Percentiles rank a stretch among this genome's conserved stretches.
Conservation (phyloP, 2,329 filamentous ascomycete species). For the Thyridium curvatum region DNA sequence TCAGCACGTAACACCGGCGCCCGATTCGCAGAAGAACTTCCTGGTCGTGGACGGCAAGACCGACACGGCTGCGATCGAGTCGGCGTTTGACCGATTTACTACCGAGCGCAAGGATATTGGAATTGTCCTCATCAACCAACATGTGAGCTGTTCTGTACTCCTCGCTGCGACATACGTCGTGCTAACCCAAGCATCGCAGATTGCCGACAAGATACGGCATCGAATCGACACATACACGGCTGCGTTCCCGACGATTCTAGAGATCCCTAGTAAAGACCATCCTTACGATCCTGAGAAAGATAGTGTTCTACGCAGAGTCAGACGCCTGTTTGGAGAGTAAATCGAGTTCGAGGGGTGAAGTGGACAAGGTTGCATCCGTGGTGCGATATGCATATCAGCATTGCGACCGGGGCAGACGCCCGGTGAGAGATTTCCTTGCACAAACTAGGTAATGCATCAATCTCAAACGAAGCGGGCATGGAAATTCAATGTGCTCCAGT, state of each 20-base stretch:
- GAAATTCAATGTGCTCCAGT: too few relatives aligned
- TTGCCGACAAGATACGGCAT: conserved; percentile 89
- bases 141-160: conserved; percentile 51
- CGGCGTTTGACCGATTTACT: conserved; percentile 84
- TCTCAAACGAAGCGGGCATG: too few relatives aligned
- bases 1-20: conserved; percentile 84
- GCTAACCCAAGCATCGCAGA: conserved; percentile 40
- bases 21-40: conserved; percentile 94
- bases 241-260: conserved; percentile 90
- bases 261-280: conserved; percentile 98
- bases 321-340: conserved; percentile 62
- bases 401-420: too few relatives aligned
- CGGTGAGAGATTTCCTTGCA: too few relatives aligned
- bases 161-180: not conserved
- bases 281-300: conserved; percentile 99
- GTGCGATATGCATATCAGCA: too few relatives aligned
- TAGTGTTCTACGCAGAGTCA: conserved; percentile 85
- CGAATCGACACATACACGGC: conserved; percentile 87
- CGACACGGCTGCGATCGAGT: conserved; percentile 79
- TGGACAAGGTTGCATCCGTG: too few relatives aligned
- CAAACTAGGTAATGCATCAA: too few relatives aligned
- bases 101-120: conserved; percentile 91
- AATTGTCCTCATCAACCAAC: conserved; percentile 95
- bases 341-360: too few relatives aligned
- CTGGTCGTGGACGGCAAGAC: conserved; percentile 94